Evolutionary conservation across 1,139 yeast species (phyloP), one percentile per base, ranked within the genome.

Genomic region (Suzukiozyma palmioleophila): DNA sequence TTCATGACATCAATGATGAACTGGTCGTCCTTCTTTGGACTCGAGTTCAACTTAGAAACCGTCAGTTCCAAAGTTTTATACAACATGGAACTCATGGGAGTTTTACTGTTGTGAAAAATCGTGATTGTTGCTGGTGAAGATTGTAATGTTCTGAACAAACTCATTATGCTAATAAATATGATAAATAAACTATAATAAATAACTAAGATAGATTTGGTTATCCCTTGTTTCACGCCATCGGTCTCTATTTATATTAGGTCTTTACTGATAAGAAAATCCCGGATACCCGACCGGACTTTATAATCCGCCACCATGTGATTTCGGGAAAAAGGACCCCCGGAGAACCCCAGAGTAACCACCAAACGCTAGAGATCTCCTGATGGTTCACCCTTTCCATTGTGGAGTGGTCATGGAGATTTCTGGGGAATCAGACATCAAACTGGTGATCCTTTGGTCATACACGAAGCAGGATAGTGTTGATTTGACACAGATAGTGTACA

Each of bases 91-190:
- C 31, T 28, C 31, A 28, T 8, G 4, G 31, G 31, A 13, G 69
- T 47, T 33, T 58, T 59, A 34, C 59, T 49, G 47, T 66, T 68
- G 53, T 70, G 75, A 57, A 70, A 71, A 37, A 71, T 63, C 38
- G 70, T 55, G 38, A 71, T 59, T 15, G 72, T 68, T 36, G 74
- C 69, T 10, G 75, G 75, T 3, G 72, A 62, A 50, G 57, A 54
- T 46, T 71, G 77, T 39, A 71, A 61, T 11, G 74, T 65, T 61
- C 61, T 69, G 53, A 71, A 70, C 43, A 47, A 28, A 13, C 31
- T 28, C 31, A 28, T 28, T n/a, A 26, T 26, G 13, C 4, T 6
- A 26, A 11, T 6, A 26, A 26, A 18, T 18, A 7, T 18, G 7
- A 18, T 18, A 7, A 18, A 18, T 5, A 18, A 18, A 18, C 22